Base-by-base conservation (phyloP, 1,139 yeast genomes). In the Geotrichum histeridarum region DNA sequence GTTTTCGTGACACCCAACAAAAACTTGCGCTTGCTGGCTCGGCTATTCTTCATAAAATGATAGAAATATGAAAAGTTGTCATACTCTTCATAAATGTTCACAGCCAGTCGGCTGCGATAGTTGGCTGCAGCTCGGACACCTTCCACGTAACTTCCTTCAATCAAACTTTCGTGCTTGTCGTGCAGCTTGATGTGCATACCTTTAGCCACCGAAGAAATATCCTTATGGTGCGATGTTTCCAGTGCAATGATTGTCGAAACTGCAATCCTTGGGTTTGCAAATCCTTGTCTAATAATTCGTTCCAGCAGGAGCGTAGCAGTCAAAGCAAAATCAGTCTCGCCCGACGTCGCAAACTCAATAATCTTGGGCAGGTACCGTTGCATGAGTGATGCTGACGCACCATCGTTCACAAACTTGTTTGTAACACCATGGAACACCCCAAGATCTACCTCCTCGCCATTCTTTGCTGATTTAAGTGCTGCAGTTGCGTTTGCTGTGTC, bases 231-330 rank as follows among this genome's bases (percentile, higher is more conserved):
- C 1, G 89, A 81, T 0, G 87, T 76, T 57, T 83, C 82, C 43
- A 89, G 70, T 0, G 93, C 93, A 54, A 88, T 77, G 1, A 86
- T 74, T 0, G 89, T 83, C 0, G 49, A 35, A 12, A 52, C 52
- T 12, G 91, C 79, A 11, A 84, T 78, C 60, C 84, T 79, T 1
- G 95, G 96, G 63, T 85, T 87, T 0, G 85, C 86, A 67, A 80
- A 83, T 0, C 95, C 95, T 51, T 81, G 74, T 35, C 75, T 74
- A 2, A 84, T 75, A 30, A 84, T 77, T 47, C 79, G 67, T 54
- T 76, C 80, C 41, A 87, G 64, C 59, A 83, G 80, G 41, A 76
- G 73, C 7, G 84, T 75, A 1, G 86, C 81, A 2, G 75, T 63
- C 43, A 71, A 65, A 0, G 88, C 78, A 43, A 71, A 69, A 4